Evolutionary conservation across 495 filamentous ascomycete species (phyloP), one percentile per base, ranked within the genome.

Genomic region (Ascodesmis nigricans): DNA sequence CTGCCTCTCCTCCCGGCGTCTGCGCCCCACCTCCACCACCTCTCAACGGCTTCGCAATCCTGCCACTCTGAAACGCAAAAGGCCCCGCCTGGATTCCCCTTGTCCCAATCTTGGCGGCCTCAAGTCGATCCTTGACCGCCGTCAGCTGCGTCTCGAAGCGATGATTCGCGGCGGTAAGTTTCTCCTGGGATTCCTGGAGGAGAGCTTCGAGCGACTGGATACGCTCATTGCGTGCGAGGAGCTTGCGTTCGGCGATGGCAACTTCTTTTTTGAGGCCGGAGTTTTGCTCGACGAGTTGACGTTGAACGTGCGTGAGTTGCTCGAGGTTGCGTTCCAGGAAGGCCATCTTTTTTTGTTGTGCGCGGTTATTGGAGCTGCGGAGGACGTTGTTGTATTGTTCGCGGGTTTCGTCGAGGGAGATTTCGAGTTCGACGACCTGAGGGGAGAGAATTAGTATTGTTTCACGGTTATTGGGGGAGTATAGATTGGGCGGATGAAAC

Each of bases 321-420:
- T 97, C 87, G 10, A 97, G 69, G 55, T 97, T 97, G 50, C 87
- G 75, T 58, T 97, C 90, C 27, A 97, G 60, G 69, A 97, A 97
- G 4, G 83, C 87, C 79, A 97, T 93, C 67, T 95, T 97, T 72
- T 97, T 97, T 57, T 95, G 87, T 58, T 97, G 87, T 15, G 83
- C 81, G 23, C 83, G 76, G 62, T 90, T 93, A 63, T 95, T 95
- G 35, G 79, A 91, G 13, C 78, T 78, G 20, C 84, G 73, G 23
- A 97, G 67, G 29, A 97, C 84, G 44, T 91, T 91, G 61, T 95
- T 93, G 57, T 97, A 97, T 56, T 95, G 87, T 59, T 97, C 90
- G 30, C 87, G 71, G 3, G 87, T 91, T 59, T 91, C 81, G 49
- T 97, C 87, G 20, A 97, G 62, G 16, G 78, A 87, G 45, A 97